Evolutionary conservation across 208 protist species (phyloP), one percentile per base, ranked within the genome.

Genomic region (Leishmania turanica): DNA sequence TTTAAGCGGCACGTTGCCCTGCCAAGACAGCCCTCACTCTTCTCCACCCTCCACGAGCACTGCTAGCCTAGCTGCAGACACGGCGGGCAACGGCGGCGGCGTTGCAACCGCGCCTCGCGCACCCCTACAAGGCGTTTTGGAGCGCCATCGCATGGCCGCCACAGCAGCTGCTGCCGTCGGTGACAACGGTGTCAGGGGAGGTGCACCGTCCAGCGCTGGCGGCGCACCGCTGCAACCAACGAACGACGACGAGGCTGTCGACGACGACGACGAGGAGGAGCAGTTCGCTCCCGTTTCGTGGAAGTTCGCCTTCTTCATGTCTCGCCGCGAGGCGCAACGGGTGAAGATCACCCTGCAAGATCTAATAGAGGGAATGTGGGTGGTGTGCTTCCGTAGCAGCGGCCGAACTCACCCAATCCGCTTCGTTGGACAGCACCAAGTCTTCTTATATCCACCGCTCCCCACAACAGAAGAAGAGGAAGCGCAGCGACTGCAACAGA

Each of bases 281-380:
- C 75, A 78, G 53, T 83, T 90, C 21, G 88, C 84, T 47, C 88
- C 90, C 3, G 88, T 96, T 42, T 97, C 92, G n/a, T 97, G 92
- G 91, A 97, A 97, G 84, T 97, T 96, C 82, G 92, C 92, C 34
- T 97, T 91, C 80, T 92, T 93, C 84, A 97, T 96, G 92, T 93
- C 94, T 34, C 83, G 81, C 19, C 90, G 92, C 24, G 92, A 96
- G 53, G 84, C 90, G 13, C 77, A 75, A 3, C 90, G 94, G 6
- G 51, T 66, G 9, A 71, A 47, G 31, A 64, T 97, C 24, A 90
- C 87, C 2, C 54, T 91, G 81, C 85, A 92, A 40, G 94, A 95
- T 54, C 81, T 97, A 17, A 58, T 94, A 8, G 84, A 92, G 31
- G 82, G 83, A 21, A 89, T 79, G 66, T 97, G 92, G 91, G 78